Evolutionary conservation across 768 basidiomycete genomes (phyloP).

Genomic region (Auriscalpium vulgare): DNA sequence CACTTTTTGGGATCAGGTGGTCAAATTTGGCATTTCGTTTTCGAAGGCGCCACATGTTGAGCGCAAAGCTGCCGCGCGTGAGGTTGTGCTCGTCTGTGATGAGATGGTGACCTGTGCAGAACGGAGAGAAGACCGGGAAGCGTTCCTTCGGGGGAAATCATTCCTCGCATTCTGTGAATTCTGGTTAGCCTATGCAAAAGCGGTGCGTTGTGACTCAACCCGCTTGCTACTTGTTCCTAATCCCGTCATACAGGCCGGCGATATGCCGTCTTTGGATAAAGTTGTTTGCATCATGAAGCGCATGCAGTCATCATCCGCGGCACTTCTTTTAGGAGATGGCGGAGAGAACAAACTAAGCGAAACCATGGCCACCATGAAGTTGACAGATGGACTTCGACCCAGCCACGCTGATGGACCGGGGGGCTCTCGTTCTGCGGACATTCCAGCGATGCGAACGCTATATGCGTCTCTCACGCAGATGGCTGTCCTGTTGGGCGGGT

Average conservation of each 20-base stretch:
- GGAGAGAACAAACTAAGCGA: slow-evolving; percentile 5
- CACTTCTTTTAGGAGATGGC: not conserved
- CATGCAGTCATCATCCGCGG: not conserved
- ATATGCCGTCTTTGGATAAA: slow-evolving; percentile 24
- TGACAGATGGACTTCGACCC: not conserved
- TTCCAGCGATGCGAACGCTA: slow-evolving; percentile 7
- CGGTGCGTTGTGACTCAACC: slow-evolving; percentile 30
- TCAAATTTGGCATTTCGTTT: slow-evolving; percentile 41
- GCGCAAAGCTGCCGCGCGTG: slow-evolving; percentile 1
- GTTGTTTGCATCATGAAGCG: not conserved
- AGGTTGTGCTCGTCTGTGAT: slow-evolving; percentile 36
- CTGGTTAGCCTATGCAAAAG: slow-evolving; percentile 61
- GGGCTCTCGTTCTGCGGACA: not conserved
- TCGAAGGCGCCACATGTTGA: slow-evolving; percentile 12
- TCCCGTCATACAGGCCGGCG: slow-evolving; percentile 32
- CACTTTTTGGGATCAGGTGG: slow-evolving; percentile 66
- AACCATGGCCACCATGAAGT: slow-evolving; percentile 5
- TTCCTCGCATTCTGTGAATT: slow-evolving; percentile 65
- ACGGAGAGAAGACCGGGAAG: slow-evolving; percentile 24
- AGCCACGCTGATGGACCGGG: not conserved
- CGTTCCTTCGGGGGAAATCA: slow-evolving; percentile 40
- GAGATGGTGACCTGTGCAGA: slow-evolving; percentile 36
- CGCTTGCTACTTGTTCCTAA: not conserved
- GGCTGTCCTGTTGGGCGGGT: slow-evolving; percentile 1
- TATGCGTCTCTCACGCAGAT: slow-evolving; percentile 12